Evolutionary conservation across 2,329 filamentous ascomycete genomes (phyloP), one percentile per base, ranked within the genome.

Genomic region (Pseudogymnoascus verrucosus): DNA sequence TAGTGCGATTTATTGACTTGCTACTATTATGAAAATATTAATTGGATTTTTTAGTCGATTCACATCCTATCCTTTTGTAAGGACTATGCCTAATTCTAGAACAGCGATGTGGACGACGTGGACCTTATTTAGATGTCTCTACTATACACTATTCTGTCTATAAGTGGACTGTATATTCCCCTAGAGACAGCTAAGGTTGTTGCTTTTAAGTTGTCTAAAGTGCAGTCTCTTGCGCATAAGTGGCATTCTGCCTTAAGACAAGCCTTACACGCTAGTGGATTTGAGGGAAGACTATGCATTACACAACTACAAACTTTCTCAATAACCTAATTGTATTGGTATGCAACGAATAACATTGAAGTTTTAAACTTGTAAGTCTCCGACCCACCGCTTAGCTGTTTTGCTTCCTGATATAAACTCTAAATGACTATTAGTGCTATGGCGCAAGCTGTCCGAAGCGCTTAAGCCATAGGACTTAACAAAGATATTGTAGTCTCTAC

Each of bases 91-190:
- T 39, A 47, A 11, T 69, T 74, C 28, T 74, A 72, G 73, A 63
- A 68, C 4, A 65, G 54, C 14, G 64, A 65, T 4, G 57, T 70
- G 3, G 62, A 70, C 28, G 66, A 72, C 23, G 66, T 71, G 19
- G 70, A 74, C 64, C 65, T 74, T 4, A 70, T 73, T 36, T 74
- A 71, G 72, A 62, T 73, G 7, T 71, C 72, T 2, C 67, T 74
- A 2, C 63, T 74, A 7, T 71, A 69, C 44, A 69, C 69, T 28
- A 68, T 74, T 19, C 67, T 74, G 16, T 74, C 71, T 4, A 64
- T 69, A 31, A 69, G 69, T 60, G 71, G 72, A 4, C 67, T 74
- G 12, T 71, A 70, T 34, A 65, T 71, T 5, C 70, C 72, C 1
- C 64, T 67, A 4, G 65, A 67, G 16, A 67, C 65, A 16, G 68